A percentile compares a stretch with the other conserved stretches of the same genome.
These are phyloP conservation scores for Pseudopithomyces chartarum DNA, from an alignment of 2,329 filamentous ascomycete species.

Conservation along the genomic window DNA sequence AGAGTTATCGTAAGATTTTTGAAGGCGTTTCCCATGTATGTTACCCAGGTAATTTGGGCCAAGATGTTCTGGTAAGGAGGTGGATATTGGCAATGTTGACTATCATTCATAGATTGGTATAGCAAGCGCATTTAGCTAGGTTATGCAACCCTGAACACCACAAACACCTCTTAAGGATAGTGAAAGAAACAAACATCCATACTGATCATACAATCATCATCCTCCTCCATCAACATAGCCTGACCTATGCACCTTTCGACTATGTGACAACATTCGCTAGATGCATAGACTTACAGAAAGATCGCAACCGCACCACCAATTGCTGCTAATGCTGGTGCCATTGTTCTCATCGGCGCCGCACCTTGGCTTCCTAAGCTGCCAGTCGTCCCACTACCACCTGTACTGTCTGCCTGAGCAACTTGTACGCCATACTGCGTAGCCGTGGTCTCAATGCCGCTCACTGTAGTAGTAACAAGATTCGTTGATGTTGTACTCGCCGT, in stretches of 20 bases:
- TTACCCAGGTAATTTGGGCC: no score
- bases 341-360: slow-evolving; percentile 19
- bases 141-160: no score
- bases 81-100: no score
- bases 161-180: no score
- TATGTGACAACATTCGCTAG: background rate
- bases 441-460: slow-evolving; percentile 26
- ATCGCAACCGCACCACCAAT: slow-evolving; percentile 24
- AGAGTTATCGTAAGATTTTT: no score
- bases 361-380: slow-evolving; percentile 12
- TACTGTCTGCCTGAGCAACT: slow-evolving; percentile 32
- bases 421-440: slow-evolving; percentile 38
- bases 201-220: background rate
- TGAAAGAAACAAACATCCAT: no score
- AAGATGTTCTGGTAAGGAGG: no score
- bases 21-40: no score
- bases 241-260: slow-evolving; percentile 8
- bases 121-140: no score
- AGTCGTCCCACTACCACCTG: slow-evolving; percentile 4
- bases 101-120: no score
- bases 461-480: slow-evolving; percentile 33
- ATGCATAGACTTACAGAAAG: background rate
- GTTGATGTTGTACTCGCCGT: slow-evolving; percentile 38
- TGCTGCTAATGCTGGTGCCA: slow-evolving; percentile 20
- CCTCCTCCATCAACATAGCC: slow-evolving; percentile 18